Base-by-base conservation (phyloP, 140 eudicot genomes). In the Senecio squalidus region DNA sequence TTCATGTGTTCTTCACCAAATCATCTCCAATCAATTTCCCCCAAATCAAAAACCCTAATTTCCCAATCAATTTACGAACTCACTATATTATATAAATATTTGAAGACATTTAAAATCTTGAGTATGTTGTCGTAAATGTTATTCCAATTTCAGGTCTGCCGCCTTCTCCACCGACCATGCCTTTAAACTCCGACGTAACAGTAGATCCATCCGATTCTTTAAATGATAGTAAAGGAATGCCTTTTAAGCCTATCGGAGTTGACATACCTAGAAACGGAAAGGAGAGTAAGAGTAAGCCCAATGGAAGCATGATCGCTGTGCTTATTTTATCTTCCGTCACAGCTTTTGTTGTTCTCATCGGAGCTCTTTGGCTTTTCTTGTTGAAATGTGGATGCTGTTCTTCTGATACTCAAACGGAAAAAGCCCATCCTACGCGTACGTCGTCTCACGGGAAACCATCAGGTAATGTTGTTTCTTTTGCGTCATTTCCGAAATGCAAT, bases 101-200 rank as follows among this genome's bases (percentile, higher is more conserved):
- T 17, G 55, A 34, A 6, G 15, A 25, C 4, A 17, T 26, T 48
- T 21, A 8, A 27, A 68, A 15, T 9, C 39, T 46, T 51, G 50
- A 49, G 49, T 31, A 14, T 3, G 43, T 5, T 45, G 26, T 25
- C 24, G 23, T 23, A 4, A 10, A 49, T 49, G 5, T 13, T 44
- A 44, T 21, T 71, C n/a, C 15, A 20, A 67, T 66, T 53, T 45
- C 70, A 92, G 99, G 99, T 45, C 81, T 92, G 61, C 99, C 96
- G 3, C 93, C 99, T 27, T 87, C 96, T 65, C 98, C 98, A 25
- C 94, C 96, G 44, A 68, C 92, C 41, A 17, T 64, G 56, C 71
- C 78, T 44, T 62, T 81, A 11, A 64, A 64, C 30, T 34, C 77
- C 21, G 84, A 75, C 31, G 76, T 78, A 14, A 70, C 80, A 30